phyloP scores from a whole-genome alignment of 2,329 filamentous ascomycete genomes.

The Periglandula ipomoeae region DNA sequence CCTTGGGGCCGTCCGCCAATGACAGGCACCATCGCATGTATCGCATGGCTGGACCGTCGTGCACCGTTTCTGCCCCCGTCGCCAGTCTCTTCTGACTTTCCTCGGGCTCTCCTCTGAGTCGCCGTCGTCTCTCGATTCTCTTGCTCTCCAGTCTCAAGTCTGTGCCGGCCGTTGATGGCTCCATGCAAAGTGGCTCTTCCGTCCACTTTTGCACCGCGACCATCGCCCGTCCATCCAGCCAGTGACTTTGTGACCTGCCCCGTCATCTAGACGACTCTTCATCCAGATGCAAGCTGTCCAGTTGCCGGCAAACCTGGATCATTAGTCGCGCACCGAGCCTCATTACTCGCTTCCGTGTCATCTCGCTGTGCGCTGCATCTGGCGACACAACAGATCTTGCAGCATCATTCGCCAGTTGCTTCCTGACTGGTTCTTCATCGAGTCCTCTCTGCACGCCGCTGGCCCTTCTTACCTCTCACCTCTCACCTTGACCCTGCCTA shows the following conservation, averaged over 20 bases:
- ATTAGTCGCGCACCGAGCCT: neutral
- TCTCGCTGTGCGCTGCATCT: neutral
- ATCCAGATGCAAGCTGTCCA: neutral
- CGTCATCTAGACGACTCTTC: neutral
- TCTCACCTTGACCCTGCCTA: slow-evolving; percentile 1
- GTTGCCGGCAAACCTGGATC: neutral
- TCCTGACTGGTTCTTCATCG: neutral
- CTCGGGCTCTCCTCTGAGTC: no score
- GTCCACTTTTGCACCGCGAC: no score
- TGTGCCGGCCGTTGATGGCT: no score
- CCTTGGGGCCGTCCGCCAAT: no score
- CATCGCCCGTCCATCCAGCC: neutral
- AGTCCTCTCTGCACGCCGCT: neutral
- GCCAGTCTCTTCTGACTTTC: neutral
- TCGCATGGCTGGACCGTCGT: neutral
- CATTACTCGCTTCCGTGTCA: neutral
- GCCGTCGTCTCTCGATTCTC: neutral
- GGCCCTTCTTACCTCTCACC: neutral
- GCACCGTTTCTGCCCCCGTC: neutral
- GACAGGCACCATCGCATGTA: neutral
- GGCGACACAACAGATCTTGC: neutral
- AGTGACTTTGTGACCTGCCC: neutral
- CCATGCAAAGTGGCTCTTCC: neutral
- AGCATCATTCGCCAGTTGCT: neutral
- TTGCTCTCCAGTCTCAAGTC: no score